Evolutionary conservation across 1,284 basidiomycete species (phyloP).

Genomic region (Heterobasidion irregulare): DNA sequence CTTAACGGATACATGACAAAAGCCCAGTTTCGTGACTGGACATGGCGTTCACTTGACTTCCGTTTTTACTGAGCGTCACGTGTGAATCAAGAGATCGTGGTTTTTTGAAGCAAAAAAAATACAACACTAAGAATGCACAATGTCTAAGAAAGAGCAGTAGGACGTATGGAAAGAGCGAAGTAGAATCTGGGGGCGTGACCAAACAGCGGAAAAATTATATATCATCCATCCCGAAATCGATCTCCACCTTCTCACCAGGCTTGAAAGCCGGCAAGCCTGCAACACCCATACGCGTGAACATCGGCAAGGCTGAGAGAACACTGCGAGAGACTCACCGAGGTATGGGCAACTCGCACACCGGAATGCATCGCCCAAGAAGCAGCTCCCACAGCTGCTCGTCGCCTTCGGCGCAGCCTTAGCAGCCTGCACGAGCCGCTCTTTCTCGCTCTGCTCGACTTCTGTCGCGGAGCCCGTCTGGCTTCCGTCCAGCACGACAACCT

Average conservation of each 20-base stretch:
- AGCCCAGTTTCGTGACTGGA: too few relatives aligned
- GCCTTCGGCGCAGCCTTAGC: conserved; percentile 71
- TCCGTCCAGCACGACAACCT: conserved; percentile 64
- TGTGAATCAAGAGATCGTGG: background rate
- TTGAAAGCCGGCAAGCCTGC: conserved; percentile 93
- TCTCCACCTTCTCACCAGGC: conserved; percentile 95
- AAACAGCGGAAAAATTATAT: conserved; percentile 35
- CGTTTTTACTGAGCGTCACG: too few relatives aligned
- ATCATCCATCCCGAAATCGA: conserved; percentile 82
- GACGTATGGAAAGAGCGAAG: background rate
- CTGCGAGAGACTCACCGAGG: conserved; percentile 56
- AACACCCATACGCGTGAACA: conserved; percentile 6
- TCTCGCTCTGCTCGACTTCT: conserved; percentile 59
- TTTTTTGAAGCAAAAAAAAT: background rate
- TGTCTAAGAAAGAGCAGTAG: background rate
- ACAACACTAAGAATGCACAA: conserved; percentile 2
- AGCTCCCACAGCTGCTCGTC: conserved; percentile 96
- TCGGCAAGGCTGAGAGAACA: background rate
- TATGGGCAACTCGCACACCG: conserved; percentile 95
- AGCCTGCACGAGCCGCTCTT: conserved; percentile 51
- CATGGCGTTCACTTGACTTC: too few relatives aligned
- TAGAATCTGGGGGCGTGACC: background rate
- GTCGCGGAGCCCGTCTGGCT: conserved; percentile 42
- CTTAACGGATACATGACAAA: too few relatives aligned
- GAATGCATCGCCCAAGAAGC: conserved; percentile 97